These are phyloP conservation scores for Blastocystis hominis DNA, from an alignment of 352 stramenopile species.

Conservation along the genomic window DNA sequence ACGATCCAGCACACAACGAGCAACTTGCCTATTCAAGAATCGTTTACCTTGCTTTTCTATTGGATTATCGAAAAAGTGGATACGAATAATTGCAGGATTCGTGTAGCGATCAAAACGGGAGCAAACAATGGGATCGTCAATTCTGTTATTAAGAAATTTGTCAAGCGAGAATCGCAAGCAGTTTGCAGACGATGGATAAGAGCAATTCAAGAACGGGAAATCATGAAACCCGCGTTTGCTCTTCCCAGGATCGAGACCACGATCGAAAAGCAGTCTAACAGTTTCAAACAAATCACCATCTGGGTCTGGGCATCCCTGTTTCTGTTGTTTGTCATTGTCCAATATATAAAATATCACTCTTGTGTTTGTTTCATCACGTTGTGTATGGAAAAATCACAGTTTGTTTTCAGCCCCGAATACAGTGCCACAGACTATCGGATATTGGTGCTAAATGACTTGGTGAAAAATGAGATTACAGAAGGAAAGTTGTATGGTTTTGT, in stretches of 20 bases:
- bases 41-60: neutral
- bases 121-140: neutral
- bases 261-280: neutral
- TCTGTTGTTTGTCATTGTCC: neutral
- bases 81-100: neutral
- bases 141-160: neutral
- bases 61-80: conserved; percentile 30
- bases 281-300: neutral
- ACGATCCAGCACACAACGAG: neutral
- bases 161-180: neutral
- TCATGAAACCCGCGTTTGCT: neutral
- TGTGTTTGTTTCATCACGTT: neutral
- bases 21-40: conserved; percentile 22
- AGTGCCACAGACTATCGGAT: neutral
- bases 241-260: neutral
- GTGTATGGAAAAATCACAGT: neutral
- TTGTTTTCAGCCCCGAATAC: neutral
- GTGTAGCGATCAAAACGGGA: neutral
- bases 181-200: conserved; percentile 28
- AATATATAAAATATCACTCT: neutral
- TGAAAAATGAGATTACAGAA: neutral
- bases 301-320: neutral
- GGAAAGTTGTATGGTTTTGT: neutral
- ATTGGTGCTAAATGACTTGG: neutral
- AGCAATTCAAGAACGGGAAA: neutral